Base-by-base conservation (phyloP, 345 rosid genomes). In the Lagerstroemia speciosa region DNA sequence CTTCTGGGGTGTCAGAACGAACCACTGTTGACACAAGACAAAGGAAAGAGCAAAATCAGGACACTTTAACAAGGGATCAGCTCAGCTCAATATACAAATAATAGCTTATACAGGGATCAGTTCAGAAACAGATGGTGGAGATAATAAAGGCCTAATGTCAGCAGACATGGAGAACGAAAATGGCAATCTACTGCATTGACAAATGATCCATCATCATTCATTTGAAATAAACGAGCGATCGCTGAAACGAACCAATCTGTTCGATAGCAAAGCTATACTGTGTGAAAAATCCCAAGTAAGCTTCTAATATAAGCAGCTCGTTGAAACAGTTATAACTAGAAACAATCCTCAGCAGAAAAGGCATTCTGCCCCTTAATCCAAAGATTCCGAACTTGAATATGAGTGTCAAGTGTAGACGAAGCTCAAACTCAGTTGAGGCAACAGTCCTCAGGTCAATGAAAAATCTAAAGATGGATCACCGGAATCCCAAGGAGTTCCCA, bases 1-100 rank as follows among this genome's bases (percentile, higher is more conserved):
- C 69, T 40, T 72, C 74, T 15, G 0, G 26, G 41, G 50, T 5
- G 50, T 71, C 74, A 0, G 74, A 71, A 57, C 74, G 74, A 31
- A 52, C 27, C 43, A 71, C 74, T 58, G 63, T 10, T 31, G 41
- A 30, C 40, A 63, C 16, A 40, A 53, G 40, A 55, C 52, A 27
- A 41, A 36, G 22, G 31, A 26, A 30, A 60, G 0, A 6, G 37
- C 7, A 6, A 38, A 30, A 41, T 30, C 31, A 12, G 37, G 57
- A 24, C 40, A n/a, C 17, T n/a, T 22, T 41, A 20, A 58, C 20
- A 26, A 58, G 63, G 19, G 12, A 41, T 41, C 29, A 53, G 30
- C 29, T 53, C 10, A 53, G 60, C 30, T 53, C 60, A 53, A 24
- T 53, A 6, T 0, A 53, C 30, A n/a, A n/a, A 53, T 22, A 53